phyloP scores from a whole-genome alignment of 371 early-diverging fungal genomes.

The Sporodiniella umbellata region DNA sequence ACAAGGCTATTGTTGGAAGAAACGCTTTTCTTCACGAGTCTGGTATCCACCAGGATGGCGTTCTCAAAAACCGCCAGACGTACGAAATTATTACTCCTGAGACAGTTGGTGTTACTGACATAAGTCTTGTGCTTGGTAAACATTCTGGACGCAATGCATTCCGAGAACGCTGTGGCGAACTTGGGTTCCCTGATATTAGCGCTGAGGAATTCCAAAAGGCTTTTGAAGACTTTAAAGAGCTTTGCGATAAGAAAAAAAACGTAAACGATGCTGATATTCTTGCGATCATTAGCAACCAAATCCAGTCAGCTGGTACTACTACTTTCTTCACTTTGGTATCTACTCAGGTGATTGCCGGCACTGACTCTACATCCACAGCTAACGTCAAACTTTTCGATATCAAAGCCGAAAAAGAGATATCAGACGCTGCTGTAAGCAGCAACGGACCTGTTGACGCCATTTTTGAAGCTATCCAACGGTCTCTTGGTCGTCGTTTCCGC shows the following conservation, averaged over 20 bases:
- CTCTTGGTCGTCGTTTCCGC: constrained; percentile 58
- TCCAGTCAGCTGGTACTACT: constrained; percentile 19
- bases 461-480: constrained; percentile 79
- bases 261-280: constrained; percentile 88
- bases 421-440: constrained; percentile 76
- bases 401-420: constrained; percentile 30
- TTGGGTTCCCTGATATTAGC: constrained; percentile 70
- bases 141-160: constrained; percentile 96
- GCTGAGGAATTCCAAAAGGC: constrained; percentile 71
- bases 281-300: constrained; percentile 77
- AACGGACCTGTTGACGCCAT: constrained; percentile 87
- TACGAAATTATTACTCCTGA: constrained; percentile 96
- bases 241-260: constrained; percentile 90
- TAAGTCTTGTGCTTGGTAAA: constrained; percentile 89
- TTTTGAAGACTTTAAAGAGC: constrained; percentile 84
- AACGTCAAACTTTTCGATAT: constrained; percentile 63
- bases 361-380: constrained; percentile 71
- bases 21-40: constrained; percentile 98
- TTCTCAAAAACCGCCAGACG: constrained; percentile 90
- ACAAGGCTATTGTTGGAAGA: constrained; percentile 96
- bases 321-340: constrained; percentile 55
- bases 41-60: constrained; percentile 97
- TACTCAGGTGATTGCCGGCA: constrained; percentile 75
- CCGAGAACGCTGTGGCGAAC: constrained; percentile 72
- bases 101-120: constrained; percentile 83